Conservation (phyloP, 768 basidiomycete genomes). For the Coprinopsis cinerea region DNA sequence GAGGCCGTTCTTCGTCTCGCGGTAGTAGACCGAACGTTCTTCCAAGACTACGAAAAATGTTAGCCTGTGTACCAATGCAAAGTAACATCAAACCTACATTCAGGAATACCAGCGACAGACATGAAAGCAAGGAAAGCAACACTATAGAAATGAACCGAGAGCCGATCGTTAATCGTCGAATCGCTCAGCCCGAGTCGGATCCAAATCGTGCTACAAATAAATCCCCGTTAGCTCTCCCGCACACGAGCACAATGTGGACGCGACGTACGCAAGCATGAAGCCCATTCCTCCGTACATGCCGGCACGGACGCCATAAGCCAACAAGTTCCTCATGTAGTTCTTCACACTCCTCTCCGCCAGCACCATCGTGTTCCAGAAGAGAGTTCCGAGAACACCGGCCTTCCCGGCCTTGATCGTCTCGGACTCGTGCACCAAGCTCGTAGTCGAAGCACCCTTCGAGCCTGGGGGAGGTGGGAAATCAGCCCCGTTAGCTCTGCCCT, state of each 20-base stretch:
- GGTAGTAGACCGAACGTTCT: conserved; percentile 50
- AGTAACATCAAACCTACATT: conserved; percentile 26
- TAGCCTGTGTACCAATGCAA: not conserved
- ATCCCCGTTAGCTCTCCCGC: not conserved
- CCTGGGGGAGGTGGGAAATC: not conserved
- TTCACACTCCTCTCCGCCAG: conserved; percentile 39
- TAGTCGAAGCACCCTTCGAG: not conserved
- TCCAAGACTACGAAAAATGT: conserved; percentile 38
- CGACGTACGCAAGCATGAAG: conserved; percentile 35
- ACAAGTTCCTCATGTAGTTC: conserved; percentile 48
- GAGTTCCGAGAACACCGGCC: conserved; percentile 23
- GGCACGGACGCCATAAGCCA: conserved; percentile 51
- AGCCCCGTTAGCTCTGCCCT: not conserved
- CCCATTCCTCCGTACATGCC: conserved; percentile 53
- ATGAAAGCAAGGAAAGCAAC: conserved; percentile 53
- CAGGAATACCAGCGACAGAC: conserved; percentile 56
- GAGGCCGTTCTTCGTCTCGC: conserved; percentile 53
- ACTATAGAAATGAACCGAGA: conserved; percentile 51
- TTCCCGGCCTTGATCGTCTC: conserved; percentile 17
- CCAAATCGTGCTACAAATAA: conserved; percentile 43
- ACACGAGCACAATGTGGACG: not conserved
- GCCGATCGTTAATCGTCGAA: conserved; percentile 39
- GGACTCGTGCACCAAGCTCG: conserved; percentile 6
- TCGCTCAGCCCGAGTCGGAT: conserved; percentile 32
- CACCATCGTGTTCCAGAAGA: conserved; percentile 38